Percentiles rank a stretch among this genome's conserved stretches.
These are phyloP conservation scores for Dactylonectria macrodidyma DNA, from an alignment of 2,329 filamentous ascomycete genomes.

Conservation along the genomic window DNA sequence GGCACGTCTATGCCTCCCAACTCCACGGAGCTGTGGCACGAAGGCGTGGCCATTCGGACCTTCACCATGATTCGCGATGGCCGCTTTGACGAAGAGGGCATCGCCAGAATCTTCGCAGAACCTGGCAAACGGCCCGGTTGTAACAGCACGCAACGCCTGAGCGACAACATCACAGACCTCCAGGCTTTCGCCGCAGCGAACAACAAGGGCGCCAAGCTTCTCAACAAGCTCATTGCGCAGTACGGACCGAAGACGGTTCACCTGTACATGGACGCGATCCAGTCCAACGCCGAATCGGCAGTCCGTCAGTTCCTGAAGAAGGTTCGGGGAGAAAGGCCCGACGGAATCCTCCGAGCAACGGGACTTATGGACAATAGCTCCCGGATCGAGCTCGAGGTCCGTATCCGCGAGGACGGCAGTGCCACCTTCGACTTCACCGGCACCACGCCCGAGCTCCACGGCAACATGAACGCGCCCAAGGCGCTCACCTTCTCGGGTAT, in stretches of 20 bases:
- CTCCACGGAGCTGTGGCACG: slow-evolving; percentile 70
- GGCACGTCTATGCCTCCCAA: slow-evolving; percentile 60
- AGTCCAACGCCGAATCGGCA: slow-evolving; percentile 82
- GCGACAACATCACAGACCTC: slow-evolving; percentile 87
- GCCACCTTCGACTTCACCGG: slow-evolving; percentile 67
- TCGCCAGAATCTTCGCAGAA: slow-evolving; percentile 71
- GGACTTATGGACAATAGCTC: slow-evolving; percentile 91
- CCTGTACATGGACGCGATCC: slow-evolving; percentile 87
- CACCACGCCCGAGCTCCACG: slow-evolving; percentile 51
- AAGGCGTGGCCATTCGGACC: slow-evolving; percentile 68
- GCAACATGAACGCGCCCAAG: slow-evolving; percentile 54
- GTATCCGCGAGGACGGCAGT: slow-evolving; percentile 80
- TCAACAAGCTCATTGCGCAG: slow-evolving; percentile 80
- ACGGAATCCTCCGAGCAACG: slow-evolving; percentile 75
- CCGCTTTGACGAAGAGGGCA: slow-evolving; percentile 59
- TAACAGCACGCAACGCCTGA: slow-evolving; percentile 77
- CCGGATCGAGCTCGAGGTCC: slow-evolving; percentile 80
- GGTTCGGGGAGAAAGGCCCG: slow-evolving; percentile 77
- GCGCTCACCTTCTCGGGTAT: slow-evolving; percentile 55
- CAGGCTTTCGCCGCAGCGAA: slow-evolving; percentile 90
- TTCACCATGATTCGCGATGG: slow-evolving; percentile 43
- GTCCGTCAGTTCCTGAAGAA: slow-evolving; percentile 81
- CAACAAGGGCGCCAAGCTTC: slow-evolving; percentile 86
- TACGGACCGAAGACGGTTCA: slow-evolving; percentile 83
- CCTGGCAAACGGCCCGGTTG: slow-evolving; percentile 35